Conservation (phyloP, 2,329 filamentous ascomycete genomes). For the Cyanodermella asteris region DNA sequence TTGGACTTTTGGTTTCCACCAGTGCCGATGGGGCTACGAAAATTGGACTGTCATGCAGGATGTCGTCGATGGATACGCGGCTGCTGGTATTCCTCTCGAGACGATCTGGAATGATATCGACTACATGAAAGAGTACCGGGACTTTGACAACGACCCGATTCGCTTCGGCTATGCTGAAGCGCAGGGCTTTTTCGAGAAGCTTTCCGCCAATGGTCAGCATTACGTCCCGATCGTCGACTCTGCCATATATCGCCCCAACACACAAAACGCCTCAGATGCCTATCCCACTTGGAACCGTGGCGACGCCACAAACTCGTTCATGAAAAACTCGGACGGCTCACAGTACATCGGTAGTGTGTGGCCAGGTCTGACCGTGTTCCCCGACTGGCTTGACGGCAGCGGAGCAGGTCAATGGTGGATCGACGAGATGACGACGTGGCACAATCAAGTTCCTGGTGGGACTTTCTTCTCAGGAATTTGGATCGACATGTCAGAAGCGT, state of each 20-base stretch:
- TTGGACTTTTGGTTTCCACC: conserved; percentile 62
- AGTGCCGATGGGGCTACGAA: conserved; percentile 63
- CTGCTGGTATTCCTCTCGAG: conserved; percentile 34
- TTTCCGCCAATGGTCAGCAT: conserved; percentile 33
- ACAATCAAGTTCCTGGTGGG: conserved; percentile 29
- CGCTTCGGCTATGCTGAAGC: conserved; percentile 29
- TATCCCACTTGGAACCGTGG: conserved; percentile 30
- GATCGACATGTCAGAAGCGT: conserved; percentile 41
- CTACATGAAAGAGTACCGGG: conserved; percentile 38
- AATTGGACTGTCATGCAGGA: conserved; percentile 47
- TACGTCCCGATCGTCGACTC: conserved; percentile 40
- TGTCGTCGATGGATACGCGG: conserved; percentile 29
- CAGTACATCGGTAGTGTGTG: conserved; percentile 33
- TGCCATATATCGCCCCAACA: conserved; percentile 52
- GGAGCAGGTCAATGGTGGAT: conserved; percentile 39
- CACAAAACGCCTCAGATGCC: conserved; percentile 42
- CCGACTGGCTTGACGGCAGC: conserved; percentile 37
- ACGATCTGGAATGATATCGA: conserved; percentile 29
- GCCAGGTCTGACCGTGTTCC: conserved; percentile 38
- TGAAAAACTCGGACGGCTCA: conserved; percentile 32
- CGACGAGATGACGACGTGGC: conserved; percentile 28
- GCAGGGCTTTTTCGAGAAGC: conserved; percentile 26
- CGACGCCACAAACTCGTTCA: conserved; percentile 25
- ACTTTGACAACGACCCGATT: conserved; percentile 34
- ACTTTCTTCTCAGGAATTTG: conserved; percentile 34